These are phyloP conservation scores for Neoscytalidium dimidiatum DNA, from an alignment of 2,329 filamentous ascomycete species.

Conservation along the genomic window DNA sequence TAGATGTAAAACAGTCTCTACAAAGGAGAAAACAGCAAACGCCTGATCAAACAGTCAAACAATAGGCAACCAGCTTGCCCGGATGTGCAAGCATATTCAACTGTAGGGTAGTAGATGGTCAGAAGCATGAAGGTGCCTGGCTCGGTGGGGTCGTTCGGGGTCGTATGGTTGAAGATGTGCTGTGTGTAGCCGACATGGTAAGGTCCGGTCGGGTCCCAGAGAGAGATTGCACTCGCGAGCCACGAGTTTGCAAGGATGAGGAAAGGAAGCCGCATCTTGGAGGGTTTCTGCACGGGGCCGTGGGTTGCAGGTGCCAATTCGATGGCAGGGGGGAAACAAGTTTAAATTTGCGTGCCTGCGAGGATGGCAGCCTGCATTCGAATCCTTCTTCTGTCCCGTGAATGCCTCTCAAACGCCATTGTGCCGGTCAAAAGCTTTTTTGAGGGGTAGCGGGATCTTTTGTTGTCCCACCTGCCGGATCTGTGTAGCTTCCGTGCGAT, in stretches of 20 bases:
- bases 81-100: no score
- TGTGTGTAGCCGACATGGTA: constrained; percentile 31
- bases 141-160: constrained; percentile 26
- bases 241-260: background rate
- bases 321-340: background rate
- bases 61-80: no score
- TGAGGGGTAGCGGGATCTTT: background rate
- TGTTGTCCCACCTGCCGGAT: background rate
- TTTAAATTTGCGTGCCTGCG: background rate
- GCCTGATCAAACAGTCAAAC: no score
- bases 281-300: no score
- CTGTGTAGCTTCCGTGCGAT: background rate
- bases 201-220: constrained; percentile 24
- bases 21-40: no score
- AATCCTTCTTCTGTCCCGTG: no score
- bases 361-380: no score
- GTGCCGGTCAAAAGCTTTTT: background rate
- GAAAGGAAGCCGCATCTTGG: background rate
- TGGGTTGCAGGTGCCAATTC: background rate
- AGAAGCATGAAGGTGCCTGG: constrained; percentile 25
- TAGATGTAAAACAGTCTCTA: no score
- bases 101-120: constrained; percentile 32
- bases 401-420: background rate
- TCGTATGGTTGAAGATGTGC: constrained; percentile 31
- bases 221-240: background rate